Evolutionary conservation across 805 yeast genomes (phyloP).

Genomic region (Aciculoconidium aculeatum): DNA sequence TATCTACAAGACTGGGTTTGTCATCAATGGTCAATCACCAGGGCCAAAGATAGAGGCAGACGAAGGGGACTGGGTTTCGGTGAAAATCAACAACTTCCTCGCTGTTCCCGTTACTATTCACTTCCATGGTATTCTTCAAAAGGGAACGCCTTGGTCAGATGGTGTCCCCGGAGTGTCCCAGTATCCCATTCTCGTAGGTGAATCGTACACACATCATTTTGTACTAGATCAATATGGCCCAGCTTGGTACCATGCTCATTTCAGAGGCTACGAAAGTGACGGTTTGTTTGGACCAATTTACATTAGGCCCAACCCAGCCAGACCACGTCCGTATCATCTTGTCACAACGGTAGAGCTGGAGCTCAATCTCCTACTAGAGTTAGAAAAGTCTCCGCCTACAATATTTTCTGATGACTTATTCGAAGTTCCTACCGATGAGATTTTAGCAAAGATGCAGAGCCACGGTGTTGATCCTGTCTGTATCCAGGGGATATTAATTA

Average conservation of each 20-base stretch:
- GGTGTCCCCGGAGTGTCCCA: conserved; percentile 49
- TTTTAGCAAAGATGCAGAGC: conserved; percentile 28
- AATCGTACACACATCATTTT: conserved; percentile 37
- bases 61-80: conserved; percentile 27
- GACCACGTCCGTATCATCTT: conserved; percentile 28
- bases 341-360: conserved; percentile 18
- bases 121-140: conserved; percentile 48
- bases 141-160: conserved; percentile 43
- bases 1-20: conserved; percentile 22
- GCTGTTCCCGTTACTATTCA: conserved; percentile 41
- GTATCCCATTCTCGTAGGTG: conserved; percentile 43
- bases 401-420: conserved; percentile 38
- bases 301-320: conserved; percentile 27
- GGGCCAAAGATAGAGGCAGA: conserved; percentile 40
- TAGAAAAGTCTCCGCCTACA: conserved; percentile 19
- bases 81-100: conserved; percentile 34
- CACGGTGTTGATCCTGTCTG: conserved; percentile 31
- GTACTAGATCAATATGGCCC: conserved; percentile 40
- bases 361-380: conserved; percentile 18
- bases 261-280: conserved; percentile 40
- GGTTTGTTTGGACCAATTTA: conserved; percentile 46
- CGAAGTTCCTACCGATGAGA: conserved; percentile 26
- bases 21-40: conserved; percentile 43
- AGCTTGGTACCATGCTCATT: conserved; percentile 54
- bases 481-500: conserved; percentile 22